Evolutionary conservation across 345 rosid species (phyloP), one percentile per base, ranked within the genome.

Genomic region (Geranium brycei): DNA sequence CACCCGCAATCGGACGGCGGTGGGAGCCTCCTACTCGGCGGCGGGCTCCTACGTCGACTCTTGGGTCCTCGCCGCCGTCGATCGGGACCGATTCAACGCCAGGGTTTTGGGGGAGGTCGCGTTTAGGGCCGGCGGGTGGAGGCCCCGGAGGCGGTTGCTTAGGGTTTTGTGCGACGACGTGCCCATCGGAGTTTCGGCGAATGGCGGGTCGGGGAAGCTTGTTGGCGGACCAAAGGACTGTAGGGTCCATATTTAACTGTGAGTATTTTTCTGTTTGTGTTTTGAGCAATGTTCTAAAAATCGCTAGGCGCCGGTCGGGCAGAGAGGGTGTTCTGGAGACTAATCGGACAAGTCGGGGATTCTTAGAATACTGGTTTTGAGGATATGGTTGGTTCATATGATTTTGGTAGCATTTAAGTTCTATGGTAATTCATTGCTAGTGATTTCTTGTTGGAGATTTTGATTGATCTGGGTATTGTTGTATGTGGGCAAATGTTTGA

Each of bases 181-280:
- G 51, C 16, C 75, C 0, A 76, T 87, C 23, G 78, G 71, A 31
- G 17, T 86, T 61, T 63, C 81, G 5, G 61, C 64, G 19, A 75
- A 31, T 68, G 73, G 76, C 31, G 71, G 73, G 13, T 76, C 91
- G 1, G 95, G 89, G 78, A 85, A 80, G 79, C 70, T 86, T 79
- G 57, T 69, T 19, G 87, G 85, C 18, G 81, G 72, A 7, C 15
- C 71, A 8, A 68, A 60, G 72, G 69, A 66, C n/a, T 89, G 96
- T 59, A 47, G 17, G 60, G 69, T 80, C 59, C 60, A 59, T 64
- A 30, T 71, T 18, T 82, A 75, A 78, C 5, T 47, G 53, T 47
- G 53, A 47, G 53, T 47, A 47, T 7, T 47, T 47, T 47, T 47
- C 1, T 23, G 28, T 23, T 23, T 23, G 2, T 23, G 28, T 23